Evolutionary conservation across 192 early-diverging fungal genomes (phyloP), one percentile per base, ranked within the genome.

Genomic region (Backusella sp.): DNA sequence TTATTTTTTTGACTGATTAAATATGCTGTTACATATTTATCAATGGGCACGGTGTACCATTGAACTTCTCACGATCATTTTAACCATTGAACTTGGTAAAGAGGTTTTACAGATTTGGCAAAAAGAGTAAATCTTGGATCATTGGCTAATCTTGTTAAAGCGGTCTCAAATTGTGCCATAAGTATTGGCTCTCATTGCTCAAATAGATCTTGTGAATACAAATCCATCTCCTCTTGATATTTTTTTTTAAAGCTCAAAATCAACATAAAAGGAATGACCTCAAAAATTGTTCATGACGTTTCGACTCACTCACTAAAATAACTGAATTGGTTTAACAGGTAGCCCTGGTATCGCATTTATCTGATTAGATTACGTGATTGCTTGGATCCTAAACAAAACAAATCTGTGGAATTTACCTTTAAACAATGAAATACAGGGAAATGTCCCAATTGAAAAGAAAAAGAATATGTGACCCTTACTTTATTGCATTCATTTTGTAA

Each of bases 1-100:
- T 44, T 44, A 17, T 44, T 17, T 44, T 19, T 44, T 44, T 44
- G 14, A 44, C 5, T 44, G 42, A 44, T 17, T 17, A 59, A 59
- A 59, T 26, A 59, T 28, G 3, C 9, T 12, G 46, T n/a, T n/a
- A 49, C 19, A 49, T 49, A 3, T 49, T 49, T 17, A 49, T 49
- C 46, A 49, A 59, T 26, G 53, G 23, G 23, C 53, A 59, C 53
- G 53, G 23, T 59, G 53, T 59, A 59, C 53, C 53, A 26, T 59
- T 59, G 53, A 59, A 26, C 53, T 59, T 59, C 53, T 59, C 23
- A 59, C 53, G 53, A 59, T 59, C 53, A 49, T 49, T 49, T 49
- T 49, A 49, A 49, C 46, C 17, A 49, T 49, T 19, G 4, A 17
- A 17, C 46, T 49, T 49, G 6, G 19, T 19, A 49, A n/a, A 49